Percentiles rank a stretch among this genome's conserved stretches.
Evolutionary conservation across 140 eudicot genomes (phyloP).

Genomic region (Senecio squalidus): DNA sequence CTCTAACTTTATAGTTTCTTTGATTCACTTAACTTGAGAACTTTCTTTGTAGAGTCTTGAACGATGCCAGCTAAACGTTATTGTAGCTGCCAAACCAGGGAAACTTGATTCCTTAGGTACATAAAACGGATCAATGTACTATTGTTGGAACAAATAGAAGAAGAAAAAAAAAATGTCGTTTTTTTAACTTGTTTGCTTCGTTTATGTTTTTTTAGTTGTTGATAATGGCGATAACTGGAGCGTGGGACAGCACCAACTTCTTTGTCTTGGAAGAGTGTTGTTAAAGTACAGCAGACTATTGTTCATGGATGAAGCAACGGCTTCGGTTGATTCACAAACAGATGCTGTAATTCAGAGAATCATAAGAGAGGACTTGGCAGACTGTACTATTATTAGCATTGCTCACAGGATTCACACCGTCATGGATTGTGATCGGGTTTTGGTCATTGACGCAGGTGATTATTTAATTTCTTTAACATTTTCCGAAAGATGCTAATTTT

Average conservation of each 20-base stretch:
- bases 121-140: not conserved
- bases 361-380: conserved; percentile 50
- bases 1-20: no score
- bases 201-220: conserved; percentile 25
- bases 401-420: conserved; percentile 81
- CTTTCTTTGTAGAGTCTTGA: conserved; percentile 47
- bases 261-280: conserved; percentile 64
- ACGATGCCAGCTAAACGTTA: conserved; percentile 73
- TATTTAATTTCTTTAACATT: not conserved
- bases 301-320: conserved; percentile 88
- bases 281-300: conserved; percentile 49
- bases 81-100: conserved; percentile 66
- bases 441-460: conserved; percentile 73
- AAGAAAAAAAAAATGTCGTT: no score
- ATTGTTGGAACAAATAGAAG: not conserved
- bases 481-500: no score
- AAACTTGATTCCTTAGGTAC: conserved; percentile 64
- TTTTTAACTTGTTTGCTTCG: not conserved
- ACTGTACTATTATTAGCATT: conserved; percentile 54
- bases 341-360: conserved; percentile 56
- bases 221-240: conserved; percentile 79
- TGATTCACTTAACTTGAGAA: conserved; percentile 9
- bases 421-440: conserved; percentile 65
- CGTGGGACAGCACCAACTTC: conserved; percentile 76
- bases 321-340: conserved; percentile 70